Evolutionary conservation across 2,329 filamentous ascomycete genomes (phyloP), one percentile per base, ranked within the genome.

Genomic region (Cladosporium oxysporum): DNA sequence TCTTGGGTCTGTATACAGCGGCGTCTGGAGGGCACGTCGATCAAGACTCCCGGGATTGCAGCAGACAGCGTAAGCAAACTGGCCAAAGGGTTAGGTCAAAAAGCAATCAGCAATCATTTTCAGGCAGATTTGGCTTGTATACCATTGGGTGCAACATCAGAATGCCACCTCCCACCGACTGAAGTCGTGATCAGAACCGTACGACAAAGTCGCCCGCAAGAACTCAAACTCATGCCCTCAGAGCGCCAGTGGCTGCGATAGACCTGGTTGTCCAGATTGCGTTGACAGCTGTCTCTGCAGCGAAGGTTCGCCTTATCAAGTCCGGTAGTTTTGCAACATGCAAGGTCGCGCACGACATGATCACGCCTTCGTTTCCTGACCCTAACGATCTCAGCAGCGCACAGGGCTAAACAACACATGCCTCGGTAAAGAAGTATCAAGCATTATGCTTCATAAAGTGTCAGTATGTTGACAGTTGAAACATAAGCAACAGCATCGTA

Each of bases 291-390:
- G 16, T 47, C 14, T 16, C 28, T 49, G 41, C 28, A 11, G n/a
- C 41, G 58, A 50, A 60, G 58, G 41, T 47, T 60, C 31, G 28
- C 37, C 23, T 33, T 60, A 47, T 47, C 37, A n/a, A 6, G 37
- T 33, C 26, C 26, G 41, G 26, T 29, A 21, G 44, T 60, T 41
- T 50, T 33, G 47, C 23, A 47, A 52, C 35, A 33, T 62, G 59
- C 59, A 62, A 23, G 29, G 18, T 47, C n/a, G 28, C 47, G 59
- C 59, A 62, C 59, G 44, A 62, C 59, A 62, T 52, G 44, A 62
- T n/a, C 59, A 62, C 59, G 44, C 59, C 44, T 59, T 59, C 57
- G 35, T 33, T n/a, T 47, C n/a, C 41, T 47, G 41, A 12, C 41
- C 41, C 41, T 47, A 47, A 21, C n/a, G 41, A 47, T 21, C 4